phyloP scores from a whole-genome alignment of 108 stramenopile genomes.

The Cyclotella kingstonii region DNA sequence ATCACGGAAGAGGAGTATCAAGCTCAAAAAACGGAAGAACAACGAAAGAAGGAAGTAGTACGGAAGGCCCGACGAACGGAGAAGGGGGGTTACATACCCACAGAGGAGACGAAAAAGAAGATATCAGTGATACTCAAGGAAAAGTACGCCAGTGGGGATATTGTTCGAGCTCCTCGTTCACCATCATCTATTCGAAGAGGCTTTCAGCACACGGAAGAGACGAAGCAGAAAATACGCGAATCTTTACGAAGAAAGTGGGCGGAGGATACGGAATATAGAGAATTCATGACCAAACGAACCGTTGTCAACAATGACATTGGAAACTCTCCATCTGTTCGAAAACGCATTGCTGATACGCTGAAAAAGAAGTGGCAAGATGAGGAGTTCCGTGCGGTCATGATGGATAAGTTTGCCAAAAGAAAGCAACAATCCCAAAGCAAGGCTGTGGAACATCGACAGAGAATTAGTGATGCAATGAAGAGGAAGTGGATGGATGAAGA shows the following conservation, averaged over 20 bases:
- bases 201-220: constrained; percentile 57
- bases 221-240: constrained; percentile 68
- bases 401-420: constrained; percentile 63
- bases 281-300: constrained; percentile 55
- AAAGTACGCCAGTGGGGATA: constrained; percentile 71
- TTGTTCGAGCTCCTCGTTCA: constrained; percentile 46
- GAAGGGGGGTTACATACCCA: constrained; percentile 80
- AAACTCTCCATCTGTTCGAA: constrained; percentile 37
- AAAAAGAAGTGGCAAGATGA: constrained; percentile 80
- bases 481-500: constrained; percentile 77
- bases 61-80: constrained; percentile 62
- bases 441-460: constrained; percentile 50
- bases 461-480: constrained; percentile 82
- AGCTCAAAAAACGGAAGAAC: constrained; percentile 52
- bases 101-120: constrained; percentile 76
- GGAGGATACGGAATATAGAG: constrained; percentile 62
- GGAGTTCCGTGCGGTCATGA: constrained; percentile 69
- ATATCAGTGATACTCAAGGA: constrained; percentile 70
- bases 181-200: constrained; percentile 50
- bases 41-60: constrained; percentile 56
- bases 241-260: constrained; percentile 70
- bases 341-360: constrained; percentile 63
- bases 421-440: constrained; percentile 6
- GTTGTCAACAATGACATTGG: constrained; percentile 21
- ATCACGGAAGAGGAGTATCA: constrained; percentile 81